These are phyloP conservation scores for Cucurbita moschata DNA, from an alignment of 306 rosid species.

Conservation along the genomic window DNA sequence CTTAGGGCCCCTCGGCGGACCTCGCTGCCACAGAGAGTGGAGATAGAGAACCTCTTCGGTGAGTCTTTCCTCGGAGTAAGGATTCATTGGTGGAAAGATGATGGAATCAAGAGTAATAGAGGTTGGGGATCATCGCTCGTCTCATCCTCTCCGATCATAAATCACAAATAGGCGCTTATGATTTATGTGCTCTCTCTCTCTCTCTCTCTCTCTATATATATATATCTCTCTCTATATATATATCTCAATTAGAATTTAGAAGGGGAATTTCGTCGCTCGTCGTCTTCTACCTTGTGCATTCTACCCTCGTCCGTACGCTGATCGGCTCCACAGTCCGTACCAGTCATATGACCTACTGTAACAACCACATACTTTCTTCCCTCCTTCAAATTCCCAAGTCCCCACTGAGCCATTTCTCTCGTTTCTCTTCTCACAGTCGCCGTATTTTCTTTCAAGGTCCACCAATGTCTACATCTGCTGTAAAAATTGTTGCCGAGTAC, in stretches of 20 bases:
- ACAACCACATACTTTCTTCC: not conserved
- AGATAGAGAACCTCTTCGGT: slow-evolving; percentile 43
- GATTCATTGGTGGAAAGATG: slow-evolving; percentile 21
- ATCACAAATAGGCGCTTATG: no score
- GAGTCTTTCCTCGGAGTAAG: slow-evolving; percentile 16
- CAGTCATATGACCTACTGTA: not conserved
- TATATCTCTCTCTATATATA: no score
- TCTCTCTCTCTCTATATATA: no score
- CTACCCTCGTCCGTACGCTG: not conserved
- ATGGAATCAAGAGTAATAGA: not conserved
- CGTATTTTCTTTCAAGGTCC: not conserved
- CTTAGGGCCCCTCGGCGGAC: slow-evolving; percentile 26
- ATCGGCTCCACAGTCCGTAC: not conserved
- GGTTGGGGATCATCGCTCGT: not conserved
- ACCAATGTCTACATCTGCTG: slow-evolving; percentile 24
- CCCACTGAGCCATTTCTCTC: not conserved
- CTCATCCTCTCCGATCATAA: no score
- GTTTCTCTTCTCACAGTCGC: not conserved
- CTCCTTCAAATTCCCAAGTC: not conserved
- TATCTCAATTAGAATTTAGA: no score
- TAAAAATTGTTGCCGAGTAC: slow-evolving; percentile 26
- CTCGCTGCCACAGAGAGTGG: slow-evolving; percentile 62
- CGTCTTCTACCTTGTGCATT: no score
- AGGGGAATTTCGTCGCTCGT: no score
- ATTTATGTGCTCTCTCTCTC: no score